These are phyloP conservation scores for Echinochloa phyllopogon DNA, from an alignment of 176 grass and related monocot genomes.

Conservation along the genomic window DNA sequence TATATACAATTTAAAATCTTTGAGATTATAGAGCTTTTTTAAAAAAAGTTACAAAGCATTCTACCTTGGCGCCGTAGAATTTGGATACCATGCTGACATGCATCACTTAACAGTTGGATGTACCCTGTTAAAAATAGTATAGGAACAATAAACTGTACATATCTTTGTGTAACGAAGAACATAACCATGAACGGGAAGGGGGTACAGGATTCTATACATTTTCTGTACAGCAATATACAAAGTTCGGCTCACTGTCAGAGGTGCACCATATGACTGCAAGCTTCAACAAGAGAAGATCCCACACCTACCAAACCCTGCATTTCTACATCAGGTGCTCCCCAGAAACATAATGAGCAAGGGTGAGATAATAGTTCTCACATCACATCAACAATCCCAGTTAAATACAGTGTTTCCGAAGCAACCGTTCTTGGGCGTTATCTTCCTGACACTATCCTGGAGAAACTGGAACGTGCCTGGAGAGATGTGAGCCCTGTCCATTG, in stretches of 20 bases:
- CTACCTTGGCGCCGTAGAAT: no score
- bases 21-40: no score
- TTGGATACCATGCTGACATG: no score
- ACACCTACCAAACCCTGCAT: neutral
- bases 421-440: slow-evolving; percentile 58
- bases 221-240: slow-evolving; percentile 31
- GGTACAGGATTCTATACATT: neutral
- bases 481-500: slow-evolving; percentile 72
- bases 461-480: slow-evolving; percentile 60
- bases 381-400: slow-evolving; percentile 64
- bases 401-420: slow-evolving; percentile 59
- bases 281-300: neutral
- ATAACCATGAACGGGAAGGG: neutral
- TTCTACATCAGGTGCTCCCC: neutral
- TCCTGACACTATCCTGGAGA: slow-evolving; percentile 61
- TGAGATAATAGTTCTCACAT: neutral
- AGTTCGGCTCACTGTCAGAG: neutral
- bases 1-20: no score
- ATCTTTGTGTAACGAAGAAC: neutral
- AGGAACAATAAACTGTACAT: neutral
- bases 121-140: neutral
- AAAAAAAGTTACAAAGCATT: no score
- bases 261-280: neutral
- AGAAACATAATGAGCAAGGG: neutral
- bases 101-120: no score